A percentile compares a stretch with the other conserved stretches of the same genome.
Conservation (phyloP, 192 early-diverging fungal genomes). For the Borealophlyctis nickersoniae region DNA sequence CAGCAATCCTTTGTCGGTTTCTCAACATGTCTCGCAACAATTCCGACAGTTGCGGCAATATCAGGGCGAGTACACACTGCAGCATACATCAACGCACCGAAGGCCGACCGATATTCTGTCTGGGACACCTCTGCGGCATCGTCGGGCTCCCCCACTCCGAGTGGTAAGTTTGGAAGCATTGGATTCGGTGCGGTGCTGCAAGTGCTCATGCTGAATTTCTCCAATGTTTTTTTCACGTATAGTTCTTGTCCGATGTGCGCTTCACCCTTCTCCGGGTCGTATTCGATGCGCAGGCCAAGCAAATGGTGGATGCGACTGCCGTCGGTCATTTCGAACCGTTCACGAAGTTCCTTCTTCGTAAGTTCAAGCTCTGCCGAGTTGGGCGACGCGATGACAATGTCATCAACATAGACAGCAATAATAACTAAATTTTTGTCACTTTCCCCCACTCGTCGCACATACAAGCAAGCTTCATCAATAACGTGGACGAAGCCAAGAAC, state of each 20-base stretch:
- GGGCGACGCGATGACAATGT: no score
- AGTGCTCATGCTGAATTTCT: neutral
- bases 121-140: neutral
- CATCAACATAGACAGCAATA: no score
- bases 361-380: no score
- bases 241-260: neutral
- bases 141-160: neutral
- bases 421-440: no score
- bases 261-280: neutral
- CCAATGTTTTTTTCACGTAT: neutral
- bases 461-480: slow-evolving; percentile 12
- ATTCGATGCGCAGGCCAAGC: neutral
- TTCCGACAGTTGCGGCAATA: neutral
- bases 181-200: neutral
- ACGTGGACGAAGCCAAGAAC: neutral
- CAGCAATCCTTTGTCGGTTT: neutral
- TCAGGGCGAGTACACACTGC: neutral
- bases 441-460: slow-evolving; percentile 7
- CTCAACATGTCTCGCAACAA: neutral
- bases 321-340: neutral
- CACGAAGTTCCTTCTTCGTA: neutral
- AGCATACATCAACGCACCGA: neutral
- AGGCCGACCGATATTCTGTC: neutral
- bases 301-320: neutral
- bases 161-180: neutral